phyloP scores from a whole-genome alignment of 345 rosid species.

The Carallia pectinifolia region DNA sequence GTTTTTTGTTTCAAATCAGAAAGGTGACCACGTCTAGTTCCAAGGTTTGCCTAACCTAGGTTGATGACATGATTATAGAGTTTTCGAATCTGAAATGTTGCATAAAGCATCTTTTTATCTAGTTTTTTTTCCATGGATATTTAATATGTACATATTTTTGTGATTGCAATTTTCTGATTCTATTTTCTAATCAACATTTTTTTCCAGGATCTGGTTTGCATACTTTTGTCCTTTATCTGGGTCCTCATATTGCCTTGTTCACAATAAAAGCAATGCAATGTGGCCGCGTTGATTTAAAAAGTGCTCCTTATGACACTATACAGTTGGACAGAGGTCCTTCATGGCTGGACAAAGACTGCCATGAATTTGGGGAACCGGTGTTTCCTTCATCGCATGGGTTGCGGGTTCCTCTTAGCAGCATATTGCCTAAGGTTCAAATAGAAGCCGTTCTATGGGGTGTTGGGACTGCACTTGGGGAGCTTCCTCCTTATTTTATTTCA shows the following conservation, averaged over 20 bases:
- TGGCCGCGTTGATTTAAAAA: conserved; percentile 88
- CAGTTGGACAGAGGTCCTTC: conserved; percentile 81
- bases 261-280: conserved; percentile 92
- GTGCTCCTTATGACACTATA: conserved; percentile 93
- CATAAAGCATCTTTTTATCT: neutral
- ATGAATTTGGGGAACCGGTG: conserved; percentile 78
- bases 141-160: neutral
- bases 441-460: conserved; percentile 95
- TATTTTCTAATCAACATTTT: neutral
- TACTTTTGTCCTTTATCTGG: conserved; percentile 94
- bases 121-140: neutral
- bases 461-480: conserved; percentile 99
- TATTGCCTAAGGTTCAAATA: conserved; percentile 85
- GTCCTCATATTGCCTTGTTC: conserved; percentile 95
- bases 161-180: neutral
- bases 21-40: no score
- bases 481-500: conserved; percentile 99
- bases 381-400: conserved; percentile 52
- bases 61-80: no score
- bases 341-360: conserved; percentile 90
- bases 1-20: no score
- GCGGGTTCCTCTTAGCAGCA: conserved; percentile 82
- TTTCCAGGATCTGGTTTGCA: conserved; percentile 93
- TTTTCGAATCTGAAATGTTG: no score
- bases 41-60: no score